phyloP scores from a whole-genome alignment of 1,139 yeast species.

The Yamadazyma dendronema region DNA sequence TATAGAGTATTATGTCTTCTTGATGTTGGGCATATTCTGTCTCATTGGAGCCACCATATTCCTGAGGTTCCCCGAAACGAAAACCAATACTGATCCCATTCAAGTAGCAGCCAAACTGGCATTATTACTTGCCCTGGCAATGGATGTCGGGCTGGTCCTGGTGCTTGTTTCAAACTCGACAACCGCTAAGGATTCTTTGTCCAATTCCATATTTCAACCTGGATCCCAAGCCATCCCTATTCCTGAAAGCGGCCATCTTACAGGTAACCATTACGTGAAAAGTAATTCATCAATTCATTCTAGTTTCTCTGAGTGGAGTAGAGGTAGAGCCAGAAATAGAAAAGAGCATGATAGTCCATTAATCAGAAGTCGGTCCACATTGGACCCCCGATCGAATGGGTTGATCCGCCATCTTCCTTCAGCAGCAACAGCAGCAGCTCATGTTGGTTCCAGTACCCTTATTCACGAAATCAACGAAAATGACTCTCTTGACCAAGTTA shows the following conservation, averaged over 20 bases:
- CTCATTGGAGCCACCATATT: conserved; percentile 27
- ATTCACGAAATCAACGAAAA: not conserved
- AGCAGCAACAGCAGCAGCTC: too few relatives aligned
- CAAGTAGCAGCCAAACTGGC: too few relatives aligned
- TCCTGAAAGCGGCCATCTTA: too few relatives aligned
- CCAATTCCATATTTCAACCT: too few relatives aligned
- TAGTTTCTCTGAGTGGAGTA: not conserved
- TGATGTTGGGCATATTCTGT: conserved; percentile 38
- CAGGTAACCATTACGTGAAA: too few relatives aligned
- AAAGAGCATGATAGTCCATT: not conserved
- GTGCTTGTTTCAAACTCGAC: not conserved
- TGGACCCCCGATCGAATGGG: not conserved
- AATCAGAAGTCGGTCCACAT: not conserved
- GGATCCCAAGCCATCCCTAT: not conserved
- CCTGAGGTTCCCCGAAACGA: conserved; percentile 45
- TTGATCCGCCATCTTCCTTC: not conserved
- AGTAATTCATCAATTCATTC: not conserved
- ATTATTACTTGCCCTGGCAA: not conserved
- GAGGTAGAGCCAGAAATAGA: not conserved
- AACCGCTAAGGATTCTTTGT: too few relatives aligned
- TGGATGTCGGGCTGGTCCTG: not conserved
- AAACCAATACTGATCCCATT: not conserved
- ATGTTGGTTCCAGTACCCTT: too few relatives aligned
- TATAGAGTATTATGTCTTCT: conserved; percentile 44
- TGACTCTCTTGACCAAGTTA: conserved; percentile 1